Base-by-base conservation (phyloP, 106 monocot species). In the Vanilla planifolia region DNA sequence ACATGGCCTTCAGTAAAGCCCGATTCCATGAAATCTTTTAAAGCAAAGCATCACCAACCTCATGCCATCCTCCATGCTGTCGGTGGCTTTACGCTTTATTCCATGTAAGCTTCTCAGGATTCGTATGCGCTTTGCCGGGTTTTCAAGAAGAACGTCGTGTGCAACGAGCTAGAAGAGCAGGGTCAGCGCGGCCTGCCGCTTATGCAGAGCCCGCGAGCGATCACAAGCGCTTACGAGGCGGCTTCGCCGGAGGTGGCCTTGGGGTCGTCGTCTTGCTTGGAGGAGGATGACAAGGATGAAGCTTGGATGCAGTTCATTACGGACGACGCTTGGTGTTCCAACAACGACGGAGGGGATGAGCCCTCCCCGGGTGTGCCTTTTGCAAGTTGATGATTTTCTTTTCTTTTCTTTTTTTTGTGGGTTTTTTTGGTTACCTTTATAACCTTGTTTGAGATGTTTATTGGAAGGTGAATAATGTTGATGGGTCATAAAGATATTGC, bases 261-360 rank as follows among this genome's bases (percentile, higher is more conserved):
- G 21, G 83, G 77, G 45, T 80, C 89, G 9, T 79, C 94, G 0
- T 67, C 94, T 3, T 73, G 74, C 41, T 27, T 80, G 0, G 80
- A 89, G 0, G 89, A 94, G 6, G 82, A 82, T 34, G 82, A 82
- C 48, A 82, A 76, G 48, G 86, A 92, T 59, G 85, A 89, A 1
- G 64, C 82, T 5, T 94, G 89, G 89, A 94, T 94, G 94, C 89
- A 94, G 70, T 94, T 83, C 83, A 94, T 94, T 59, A 75, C 83
- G 2, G 94, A 94, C 17, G 89, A 86, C 13, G 85, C 85, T 0
- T 85, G 93, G 91, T 93, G 85, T 42, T 65, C 73, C 6, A 79
- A 64, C 27, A 41, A 58, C 55, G 77, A 78, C 25, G 79, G 69
- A 3, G 63, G 61, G 0, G 67, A 45, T 3, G 83, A 79, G 24